Conservation (phyloP, 2,329 filamentous ascomycete species). For the Kalmusia sp. region DNA sequence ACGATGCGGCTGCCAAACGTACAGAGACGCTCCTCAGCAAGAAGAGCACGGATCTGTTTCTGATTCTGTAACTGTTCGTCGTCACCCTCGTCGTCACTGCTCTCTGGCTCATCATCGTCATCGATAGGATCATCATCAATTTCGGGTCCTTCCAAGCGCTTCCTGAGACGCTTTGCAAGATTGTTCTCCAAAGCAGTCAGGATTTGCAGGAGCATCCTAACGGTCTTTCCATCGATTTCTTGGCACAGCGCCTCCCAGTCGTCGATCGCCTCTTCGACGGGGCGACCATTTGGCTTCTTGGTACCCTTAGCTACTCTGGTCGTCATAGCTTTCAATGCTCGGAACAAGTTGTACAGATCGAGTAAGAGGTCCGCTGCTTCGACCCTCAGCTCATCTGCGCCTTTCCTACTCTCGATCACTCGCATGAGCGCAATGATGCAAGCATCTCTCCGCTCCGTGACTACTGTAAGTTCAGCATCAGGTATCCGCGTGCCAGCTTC, state of each 20-base stretch:
- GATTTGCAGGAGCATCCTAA: constrained; percentile 74
- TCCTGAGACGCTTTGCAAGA: constrained; percentile 52
- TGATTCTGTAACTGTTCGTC: constrained; percentile 53
- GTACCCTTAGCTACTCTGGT: constrained; percentile 35
- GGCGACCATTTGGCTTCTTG: constrained; percentile 35
- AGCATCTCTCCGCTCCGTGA: constrained; percentile 58
- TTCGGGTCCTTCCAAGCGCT: constrained; percentile 50
- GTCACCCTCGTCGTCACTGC: constrained; percentile 62
- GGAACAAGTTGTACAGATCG: constrained; percentile 82
- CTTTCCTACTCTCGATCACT: constrained; percentile 59
- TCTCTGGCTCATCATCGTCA: constrained; percentile 67
- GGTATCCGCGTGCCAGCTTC: constrained; percentile 56
- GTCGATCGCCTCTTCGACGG: constrained; percentile 47
- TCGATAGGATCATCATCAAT: constrained; percentile 78
- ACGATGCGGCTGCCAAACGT: constrained; percentile 86
- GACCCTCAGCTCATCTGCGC: constrained; percentile 79
- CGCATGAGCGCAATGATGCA: constrained; percentile 58
- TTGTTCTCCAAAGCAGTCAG: constrained; percentile 79
- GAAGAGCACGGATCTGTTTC: constrained; percentile 69
- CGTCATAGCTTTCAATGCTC: constrained; percentile 67
- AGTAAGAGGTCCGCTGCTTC: constrained; percentile 78
- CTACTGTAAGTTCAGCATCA: constrained; percentile 65
- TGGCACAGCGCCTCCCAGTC: constrained; percentile 68
- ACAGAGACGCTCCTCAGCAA: constrained; percentile 85
- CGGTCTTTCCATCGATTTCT: constrained; percentile 69